A percentile compares a stretch with the other conserved stretches of the same genome.
Evolutionary conservation across 2,329 filamentous ascomycete species (phyloP).

Genomic region (Aspergillus sp.): DNA sequence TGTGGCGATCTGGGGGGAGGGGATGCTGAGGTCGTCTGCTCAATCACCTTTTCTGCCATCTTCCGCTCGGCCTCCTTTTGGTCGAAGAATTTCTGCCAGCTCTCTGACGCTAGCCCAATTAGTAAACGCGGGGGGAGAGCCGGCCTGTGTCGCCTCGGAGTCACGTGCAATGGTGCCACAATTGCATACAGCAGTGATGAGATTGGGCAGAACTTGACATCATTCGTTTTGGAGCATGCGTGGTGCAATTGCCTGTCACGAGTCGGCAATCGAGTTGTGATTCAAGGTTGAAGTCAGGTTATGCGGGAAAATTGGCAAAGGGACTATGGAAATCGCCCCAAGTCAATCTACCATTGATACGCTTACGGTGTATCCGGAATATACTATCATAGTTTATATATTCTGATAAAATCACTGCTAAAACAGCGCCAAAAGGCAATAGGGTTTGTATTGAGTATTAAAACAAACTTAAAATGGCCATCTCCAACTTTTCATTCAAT

Average conservation of each 20-base stretch:
- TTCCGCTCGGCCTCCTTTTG: slow-evolving; percentile 16
- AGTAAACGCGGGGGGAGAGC: slow-evolving; percentile 19
- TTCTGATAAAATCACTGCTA: neutral
- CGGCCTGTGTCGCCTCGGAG: neutral
- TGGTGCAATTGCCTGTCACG: neutral
- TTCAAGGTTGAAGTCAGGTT: too few species aligned
- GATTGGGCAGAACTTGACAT: neutral
- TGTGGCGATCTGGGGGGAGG: neutral
- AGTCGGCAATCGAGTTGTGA: neutral
- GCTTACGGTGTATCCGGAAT: neutral
- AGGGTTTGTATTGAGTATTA: neutral
- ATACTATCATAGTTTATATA: neutral
- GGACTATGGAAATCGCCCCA: too few species aligned
- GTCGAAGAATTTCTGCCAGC: slow-evolving; percentile 21
- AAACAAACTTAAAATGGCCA: neutral
- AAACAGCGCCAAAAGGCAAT: neutral
- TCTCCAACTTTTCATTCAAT: neutral
- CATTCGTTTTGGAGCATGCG: neutral
- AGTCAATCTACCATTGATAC: neutral
- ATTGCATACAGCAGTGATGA: neutral
- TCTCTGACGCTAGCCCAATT: slow-evolving; percentile 19
- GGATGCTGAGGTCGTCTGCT: slow-evolving; percentile 18
- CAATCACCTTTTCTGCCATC: slow-evolving; percentile 12
- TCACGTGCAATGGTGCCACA: slow-evolving; percentile 14
- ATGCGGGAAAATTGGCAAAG: too few species aligned